phyloP scores from a whole-genome alignment of 768 basidiomycete genomes.

The Boletus rex-veris region DNA sequence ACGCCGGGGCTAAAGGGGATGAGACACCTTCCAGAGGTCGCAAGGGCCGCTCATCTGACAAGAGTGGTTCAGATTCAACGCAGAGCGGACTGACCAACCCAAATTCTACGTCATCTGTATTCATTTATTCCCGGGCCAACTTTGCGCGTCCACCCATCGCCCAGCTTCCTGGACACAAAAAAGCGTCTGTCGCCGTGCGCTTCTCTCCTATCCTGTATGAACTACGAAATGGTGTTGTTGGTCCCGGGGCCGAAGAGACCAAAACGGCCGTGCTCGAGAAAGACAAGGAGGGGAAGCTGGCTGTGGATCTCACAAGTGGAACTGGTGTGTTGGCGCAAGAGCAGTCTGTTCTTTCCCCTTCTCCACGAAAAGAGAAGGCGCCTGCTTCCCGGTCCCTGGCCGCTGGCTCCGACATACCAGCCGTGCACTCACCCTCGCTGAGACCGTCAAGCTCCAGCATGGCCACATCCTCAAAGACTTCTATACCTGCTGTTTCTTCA shows the following conservation, averaged over 20 bases:
- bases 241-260: conserved; percentile 36
- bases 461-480: conserved; percentile 21
- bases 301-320: conserved; percentile 57
- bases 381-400: conserved; percentile 2
- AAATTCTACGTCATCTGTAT: conserved; percentile 63
- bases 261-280: conserved; percentile 65
- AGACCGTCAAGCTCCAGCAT: conserved; percentile 13
- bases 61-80: conserved; percentile 25
- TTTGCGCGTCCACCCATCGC: conserved; percentile 91
- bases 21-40: conserved; percentile 53
- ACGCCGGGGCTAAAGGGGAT: conserved; percentile 31
- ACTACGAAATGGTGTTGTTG: conserved; percentile 59
- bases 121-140: conserved; percentile 94
- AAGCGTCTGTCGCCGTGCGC: conserved; percentile 88
- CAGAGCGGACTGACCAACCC: conserved; percentile 31
- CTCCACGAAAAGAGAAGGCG: conserved; percentile 19
- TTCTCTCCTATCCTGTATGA: conserved; percentile 95
- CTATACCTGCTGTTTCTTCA: conserved; percentile 36
- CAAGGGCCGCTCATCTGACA: conserved; percentile 48
- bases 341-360: conserved; percentile 1
- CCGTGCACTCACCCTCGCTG: conserved; percentile 10
- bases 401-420: conserved; percentile 7
- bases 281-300: conserved; percentile 56
- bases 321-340: conserved; percentile 10
- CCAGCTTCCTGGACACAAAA: conserved; percentile 94